A percentile compares a stretch with the other conserved stretches of the same genome.
Evolutionary conservation across 2,329 filamentous ascomycete species (phyloP).

Genomic region (Penicillium frequentans): DNA sequence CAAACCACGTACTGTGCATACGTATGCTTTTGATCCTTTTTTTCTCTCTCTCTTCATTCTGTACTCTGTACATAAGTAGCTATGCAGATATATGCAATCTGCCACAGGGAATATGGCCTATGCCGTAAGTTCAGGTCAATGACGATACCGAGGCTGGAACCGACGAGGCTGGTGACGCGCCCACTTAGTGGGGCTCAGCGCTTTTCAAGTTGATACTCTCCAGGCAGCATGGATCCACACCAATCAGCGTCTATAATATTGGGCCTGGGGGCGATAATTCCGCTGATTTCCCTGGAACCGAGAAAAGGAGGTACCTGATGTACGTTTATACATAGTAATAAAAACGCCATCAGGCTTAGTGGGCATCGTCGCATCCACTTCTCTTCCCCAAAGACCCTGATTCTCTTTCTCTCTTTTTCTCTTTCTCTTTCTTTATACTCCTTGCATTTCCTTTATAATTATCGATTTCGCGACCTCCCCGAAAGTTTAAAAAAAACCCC

Average conservation of each 20-base stretch:
- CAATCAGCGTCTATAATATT: not conserved
- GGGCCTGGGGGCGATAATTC: not conserved
- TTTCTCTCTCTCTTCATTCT: not conserved
- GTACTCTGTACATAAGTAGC: too few relatives aligned
- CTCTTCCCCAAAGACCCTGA: not conserved
- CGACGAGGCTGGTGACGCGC: not conserved
- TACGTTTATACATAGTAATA: not conserved
- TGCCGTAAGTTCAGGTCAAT: too few relatives aligned
- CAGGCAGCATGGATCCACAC: not conserved
- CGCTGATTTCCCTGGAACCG: not conserved
- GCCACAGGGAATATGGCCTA: not conserved
- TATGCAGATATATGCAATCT: not conserved
- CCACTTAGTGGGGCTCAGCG: not conserved
- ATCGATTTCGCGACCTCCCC: not conserved
- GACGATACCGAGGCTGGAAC: not conserved
- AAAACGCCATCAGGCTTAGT: not conserved
- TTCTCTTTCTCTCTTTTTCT: not conserved
- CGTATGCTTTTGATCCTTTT: conserved; percentile 5
- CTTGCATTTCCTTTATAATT: not conserved
- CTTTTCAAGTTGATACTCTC: not conserved
- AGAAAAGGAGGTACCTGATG: not conserved
- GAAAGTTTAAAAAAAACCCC: not conserved
- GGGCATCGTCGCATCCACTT: not conserved
- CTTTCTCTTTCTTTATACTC: not conserved
- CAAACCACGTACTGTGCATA: conserved; percentile 15